These are phyloP conservation scores for Lindgomyces ingoldianus DNA, from an alignment of 495 filamentous ascomycete genomes.

Conservation along the genomic window DNA sequence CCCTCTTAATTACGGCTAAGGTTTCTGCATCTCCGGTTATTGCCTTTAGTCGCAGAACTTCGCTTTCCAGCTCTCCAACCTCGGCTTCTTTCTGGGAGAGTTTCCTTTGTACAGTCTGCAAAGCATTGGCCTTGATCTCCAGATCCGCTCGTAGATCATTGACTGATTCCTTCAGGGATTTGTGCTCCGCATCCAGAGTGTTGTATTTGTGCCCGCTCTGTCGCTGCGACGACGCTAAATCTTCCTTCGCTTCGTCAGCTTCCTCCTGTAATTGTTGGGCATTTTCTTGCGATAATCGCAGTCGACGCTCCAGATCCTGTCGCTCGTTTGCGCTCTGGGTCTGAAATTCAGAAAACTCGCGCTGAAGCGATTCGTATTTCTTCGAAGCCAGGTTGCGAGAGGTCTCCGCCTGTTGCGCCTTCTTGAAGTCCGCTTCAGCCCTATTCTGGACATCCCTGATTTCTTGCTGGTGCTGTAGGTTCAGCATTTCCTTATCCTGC, in stretches of 20 bases:
- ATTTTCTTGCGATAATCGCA: constrained; percentile 71
- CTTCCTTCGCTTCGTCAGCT: constrained; percentile 70
- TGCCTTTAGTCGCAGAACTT: constrained; percentile 77
- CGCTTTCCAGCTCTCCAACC: constrained; percentile 72
- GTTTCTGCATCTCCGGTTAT: constrained; percentile 84
- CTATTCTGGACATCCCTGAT: constrained; percentile 71
- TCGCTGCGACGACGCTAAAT: constrained; percentile 68
- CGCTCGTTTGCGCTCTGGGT: constrained; percentile 68
- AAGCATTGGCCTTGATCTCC: constrained; percentile 58
- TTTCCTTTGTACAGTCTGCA: constrained; percentile 67
- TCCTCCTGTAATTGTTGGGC: constrained; percentile 73
- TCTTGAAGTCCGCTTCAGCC: constrained; percentile 79
- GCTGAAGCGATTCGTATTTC: constrained; percentile 69
- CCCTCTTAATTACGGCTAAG: constrained; percentile 75
- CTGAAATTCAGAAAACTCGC: constrained; percentile 70
- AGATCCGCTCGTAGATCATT: constrained; percentile 73
- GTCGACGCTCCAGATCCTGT: constrained; percentile 67
- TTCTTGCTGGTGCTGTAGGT: constrained; percentile 78
- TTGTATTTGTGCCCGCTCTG: constrained; percentile 66
- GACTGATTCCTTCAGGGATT: constrained; percentile 64
- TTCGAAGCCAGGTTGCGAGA: constrained; percentile 66
- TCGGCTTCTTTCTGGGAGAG: constrained; percentile 68
- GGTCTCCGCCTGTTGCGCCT: constrained; percentile 72
- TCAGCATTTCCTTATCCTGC: constrained; percentile 79
- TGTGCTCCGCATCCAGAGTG: constrained; percentile 71